Evolutionary conservation across 2,329 filamentous ascomycete species (phyloP).

Genomic region (Immersiporthe knoxdaviesiana): DNA sequence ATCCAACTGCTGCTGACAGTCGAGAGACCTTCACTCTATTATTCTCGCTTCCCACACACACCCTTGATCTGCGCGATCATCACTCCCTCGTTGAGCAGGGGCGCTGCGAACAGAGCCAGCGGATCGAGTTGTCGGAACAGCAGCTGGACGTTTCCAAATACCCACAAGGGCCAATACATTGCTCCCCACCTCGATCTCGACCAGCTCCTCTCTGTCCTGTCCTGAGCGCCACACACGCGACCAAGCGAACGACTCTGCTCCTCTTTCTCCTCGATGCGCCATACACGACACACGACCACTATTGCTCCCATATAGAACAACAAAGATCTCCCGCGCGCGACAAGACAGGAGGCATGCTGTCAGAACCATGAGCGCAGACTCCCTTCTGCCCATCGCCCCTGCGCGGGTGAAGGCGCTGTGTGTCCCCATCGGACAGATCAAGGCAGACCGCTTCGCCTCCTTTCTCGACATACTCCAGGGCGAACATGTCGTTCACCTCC

Average conservation of each 20-base stretch:
- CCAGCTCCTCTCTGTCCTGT: not conserved
- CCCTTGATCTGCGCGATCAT: slow-evolving; percentile 21
- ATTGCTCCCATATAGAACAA: slow-evolving; percentile 18
- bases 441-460: slow-evolving; percentile 74
- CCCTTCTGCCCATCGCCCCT: slow-evolving; percentile 86
- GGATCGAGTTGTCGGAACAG: slow-evolving; percentile 13
- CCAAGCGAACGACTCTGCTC: not conserved
- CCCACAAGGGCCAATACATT: slow-evolving; percentile 9
- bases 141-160: not conserved
- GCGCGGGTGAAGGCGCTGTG: slow-evolving; percentile 88
- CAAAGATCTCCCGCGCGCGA: not conserved
- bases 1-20: slow-evolving; percentile 25
- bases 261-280: slow-evolving; percentile 6
- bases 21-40: slow-evolving; percentile 22
- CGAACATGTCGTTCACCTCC: slow-evolving; percentile 80
- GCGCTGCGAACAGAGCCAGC: slow-evolving; percentile 21
- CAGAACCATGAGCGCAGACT: slow-evolving; percentile 76
- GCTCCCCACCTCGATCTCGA: not conserved
- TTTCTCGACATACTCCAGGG: slow-evolving; percentile 79
- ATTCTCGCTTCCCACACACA: slow-evolving; percentile 8
- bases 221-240: slow-evolving; percentile 11
- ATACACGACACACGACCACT: slow-evolving; percentile 7
- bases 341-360: slow-evolving; percentile 27
- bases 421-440: slow-evolving; percentile 85
- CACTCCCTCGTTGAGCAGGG: slow-evolving; percentile 18